A percentile compares a stretch with the other conserved stretches of the same genome.
Evolutionary conservation across 306 rosid species (phyloP).

Genomic region (Casuarina glauca): DNA sequence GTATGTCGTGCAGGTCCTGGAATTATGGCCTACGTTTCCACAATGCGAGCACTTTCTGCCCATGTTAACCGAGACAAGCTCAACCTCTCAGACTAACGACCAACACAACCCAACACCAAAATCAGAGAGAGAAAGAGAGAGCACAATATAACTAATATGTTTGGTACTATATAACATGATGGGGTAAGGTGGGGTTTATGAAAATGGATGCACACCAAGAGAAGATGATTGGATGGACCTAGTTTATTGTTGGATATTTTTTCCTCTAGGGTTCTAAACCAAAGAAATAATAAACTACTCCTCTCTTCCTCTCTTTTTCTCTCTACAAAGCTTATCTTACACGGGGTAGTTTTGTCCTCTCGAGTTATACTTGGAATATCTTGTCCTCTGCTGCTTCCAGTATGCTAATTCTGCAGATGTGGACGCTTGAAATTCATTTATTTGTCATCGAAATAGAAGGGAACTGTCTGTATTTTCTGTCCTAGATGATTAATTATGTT

Average conservation of each 20-base stretch:
- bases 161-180: slow-evolving; percentile 64
- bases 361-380: slow-evolving; percentile 13
- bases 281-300: slow-evolving; percentile 23
- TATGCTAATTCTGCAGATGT: background rate
- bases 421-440: background rate
- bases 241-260: slow-evolving; percentile 44
- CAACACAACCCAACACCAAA: slow-evolving; percentile 13
- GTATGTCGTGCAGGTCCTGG: slow-evolving; percentile 77
- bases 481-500: background rate
- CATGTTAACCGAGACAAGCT: slow-evolving; percentile 46
- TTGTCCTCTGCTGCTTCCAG: slow-evolving; percentile 19
- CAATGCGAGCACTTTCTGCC: slow-evolving; percentile 98
- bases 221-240: slow-evolving; percentile 59
- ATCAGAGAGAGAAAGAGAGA: slow-evolving; percentile 2
- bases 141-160: slow-evolving; percentile 34
- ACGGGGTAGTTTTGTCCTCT: slow-evolving; percentile 33
- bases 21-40: slow-evolving; percentile 89
- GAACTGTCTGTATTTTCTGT: background rate
- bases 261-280: slow-evolving; percentile 16
- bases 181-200: slow-evolving; percentile 43
- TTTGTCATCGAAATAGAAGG: background rate
- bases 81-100: slow-evolving; percentile 21
- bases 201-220: slow-evolving; percentile 59
- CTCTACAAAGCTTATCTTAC: slow-evolving; percentile 32
- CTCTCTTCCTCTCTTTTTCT: slow-evolving; percentile 12